A percentile compares a stretch with the other conserved stretches of the same genome.
Conservation (phyloP, 1,284 basidiomycete species). For the Tilletia caries region DNA sequence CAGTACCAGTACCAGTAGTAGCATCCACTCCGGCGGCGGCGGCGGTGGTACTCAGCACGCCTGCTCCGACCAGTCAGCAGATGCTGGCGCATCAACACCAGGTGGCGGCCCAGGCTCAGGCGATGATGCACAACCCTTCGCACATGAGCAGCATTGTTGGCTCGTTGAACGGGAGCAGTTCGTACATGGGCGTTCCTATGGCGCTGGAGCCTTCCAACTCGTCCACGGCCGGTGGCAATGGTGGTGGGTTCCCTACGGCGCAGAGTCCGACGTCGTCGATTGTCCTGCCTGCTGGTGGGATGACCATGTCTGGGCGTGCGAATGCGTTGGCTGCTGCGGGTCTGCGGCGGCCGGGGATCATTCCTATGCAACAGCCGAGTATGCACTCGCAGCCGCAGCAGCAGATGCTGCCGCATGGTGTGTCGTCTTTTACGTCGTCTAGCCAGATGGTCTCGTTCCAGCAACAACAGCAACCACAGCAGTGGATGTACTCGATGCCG, state of each 20-base stretch:
- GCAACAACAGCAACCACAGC: neutral
- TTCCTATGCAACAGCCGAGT: neutral
- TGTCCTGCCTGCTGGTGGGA: neutral
- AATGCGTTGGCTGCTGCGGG: constrained; percentile 7
- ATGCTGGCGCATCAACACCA: constrained; percentile 11
- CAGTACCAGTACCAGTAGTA: neutral
- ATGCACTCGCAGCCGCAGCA: neutral
- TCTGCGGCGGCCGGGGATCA: neutral
- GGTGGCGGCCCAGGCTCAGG: neutral
- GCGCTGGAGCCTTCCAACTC: neutral
- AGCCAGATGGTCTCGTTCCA: neutral
- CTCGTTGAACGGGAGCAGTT: neutral
- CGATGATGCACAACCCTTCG: neutral
- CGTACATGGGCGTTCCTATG: neutral
- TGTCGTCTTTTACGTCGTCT: no score
- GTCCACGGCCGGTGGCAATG: constrained; percentile 1
- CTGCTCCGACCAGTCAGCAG: neutral
- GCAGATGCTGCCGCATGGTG: no score
- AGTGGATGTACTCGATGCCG: neutral
- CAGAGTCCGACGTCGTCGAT: constrained; percentile 7
- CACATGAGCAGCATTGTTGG: constrained; percentile 10
- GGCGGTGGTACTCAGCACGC: neutral
- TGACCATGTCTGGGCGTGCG: constrained; percentile 9
- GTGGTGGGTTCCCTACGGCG: neutral
- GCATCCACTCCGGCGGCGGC: neutral